A percentile compares a stretch with the other conserved stretches of the same genome.
Conservation (phyloP, 2,329 filamentous ascomycete genomes). For the Trichoderma sp. region DNA sequence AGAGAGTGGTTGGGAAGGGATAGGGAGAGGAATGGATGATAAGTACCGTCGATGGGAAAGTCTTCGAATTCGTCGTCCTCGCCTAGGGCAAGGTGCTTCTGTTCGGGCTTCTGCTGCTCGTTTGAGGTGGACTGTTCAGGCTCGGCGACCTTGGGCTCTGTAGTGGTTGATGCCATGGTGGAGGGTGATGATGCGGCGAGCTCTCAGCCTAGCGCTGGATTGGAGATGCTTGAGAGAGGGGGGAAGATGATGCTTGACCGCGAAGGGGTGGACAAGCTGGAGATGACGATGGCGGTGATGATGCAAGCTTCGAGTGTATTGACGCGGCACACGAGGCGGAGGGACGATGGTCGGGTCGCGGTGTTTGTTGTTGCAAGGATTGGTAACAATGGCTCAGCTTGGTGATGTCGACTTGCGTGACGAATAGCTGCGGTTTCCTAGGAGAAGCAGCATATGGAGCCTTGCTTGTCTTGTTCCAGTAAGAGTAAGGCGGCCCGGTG, state of each 20-base stretch:
- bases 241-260: background rate
- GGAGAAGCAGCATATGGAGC: background rate
- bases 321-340: background rate
- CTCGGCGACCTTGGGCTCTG: slow-evolving; percentile 33
- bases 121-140: slow-evolving; percentile 26
- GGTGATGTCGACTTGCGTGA: background rate
- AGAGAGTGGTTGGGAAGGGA: background rate
- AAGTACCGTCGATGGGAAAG: slow-evolving; percentile 89
- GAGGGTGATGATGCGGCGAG: slow-evolving; percentile 7
- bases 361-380: slow-evolving; percentile 8
- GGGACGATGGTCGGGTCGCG: background rate
- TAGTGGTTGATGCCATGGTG: slow-evolving; percentile 31
- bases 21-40: background rate
- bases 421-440: slow-evolving; percentile 16
- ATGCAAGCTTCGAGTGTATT: background rate
- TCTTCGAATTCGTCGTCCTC: slow-evolving; percentile 99
- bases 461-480: background rate
- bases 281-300: background rate
- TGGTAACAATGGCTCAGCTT: background rate
- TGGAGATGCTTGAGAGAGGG: background rate
- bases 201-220: slow-evolving; percentile 2
- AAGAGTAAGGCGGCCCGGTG: slow-evolving; percentile 5
- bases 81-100: slow-evolving; percentile 68
- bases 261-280: background rate
- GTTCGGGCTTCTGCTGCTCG: slow-evolving; percentile 36